Conservation (phyloP, 257 asterid species). For the Solanum sejunctum region DNA sequence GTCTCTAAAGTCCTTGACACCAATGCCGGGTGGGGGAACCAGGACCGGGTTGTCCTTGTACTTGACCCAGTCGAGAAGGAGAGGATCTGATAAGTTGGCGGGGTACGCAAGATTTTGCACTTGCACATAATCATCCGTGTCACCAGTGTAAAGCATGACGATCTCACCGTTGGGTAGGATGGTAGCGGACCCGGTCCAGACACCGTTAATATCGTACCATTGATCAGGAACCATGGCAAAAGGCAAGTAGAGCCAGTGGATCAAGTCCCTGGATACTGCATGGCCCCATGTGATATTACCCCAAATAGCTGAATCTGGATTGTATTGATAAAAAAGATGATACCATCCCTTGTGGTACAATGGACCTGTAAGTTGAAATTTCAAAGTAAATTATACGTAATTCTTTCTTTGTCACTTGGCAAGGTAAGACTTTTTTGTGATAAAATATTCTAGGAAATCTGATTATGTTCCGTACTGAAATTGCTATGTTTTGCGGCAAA, state of each 20-base stretch:
- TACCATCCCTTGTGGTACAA: conserved; percentile 77
- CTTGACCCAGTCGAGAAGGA: conserved; percentile 66
- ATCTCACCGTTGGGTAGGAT: conserved; percentile 58
- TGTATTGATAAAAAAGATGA: conserved; percentile 79
- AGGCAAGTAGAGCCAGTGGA: conserved; percentile 73
- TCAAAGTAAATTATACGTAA: neutral
- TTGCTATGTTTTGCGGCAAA: neutral
- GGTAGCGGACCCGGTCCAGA: conserved; percentile 91
- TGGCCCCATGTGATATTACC: conserved; percentile 89
- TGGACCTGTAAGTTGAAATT: conserved; percentile 35
- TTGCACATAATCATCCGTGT: conserved; percentile 43
- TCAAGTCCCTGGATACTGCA: conserved; percentile 59
- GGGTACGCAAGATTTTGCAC: conserved; percentile 80
- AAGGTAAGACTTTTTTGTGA: neutral
- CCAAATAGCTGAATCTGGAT: conserved; percentile 73
- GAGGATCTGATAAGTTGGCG: conserved; percentile 63
- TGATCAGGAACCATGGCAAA: conserved; percentile 59
- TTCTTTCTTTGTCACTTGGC: neutral
- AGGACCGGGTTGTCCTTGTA: conserved; percentile 50
- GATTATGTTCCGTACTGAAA: neutral
- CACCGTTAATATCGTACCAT: conserved; percentile 66
- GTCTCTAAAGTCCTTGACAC: conserved; percentile 52
- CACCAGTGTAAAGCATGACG: conserved; percentile 66
- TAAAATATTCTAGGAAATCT: neutral
- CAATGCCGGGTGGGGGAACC: conserved; percentile 75